Conservation (phyloP, 75 land plant genomes). For the Gnetum montanum region DNA sequence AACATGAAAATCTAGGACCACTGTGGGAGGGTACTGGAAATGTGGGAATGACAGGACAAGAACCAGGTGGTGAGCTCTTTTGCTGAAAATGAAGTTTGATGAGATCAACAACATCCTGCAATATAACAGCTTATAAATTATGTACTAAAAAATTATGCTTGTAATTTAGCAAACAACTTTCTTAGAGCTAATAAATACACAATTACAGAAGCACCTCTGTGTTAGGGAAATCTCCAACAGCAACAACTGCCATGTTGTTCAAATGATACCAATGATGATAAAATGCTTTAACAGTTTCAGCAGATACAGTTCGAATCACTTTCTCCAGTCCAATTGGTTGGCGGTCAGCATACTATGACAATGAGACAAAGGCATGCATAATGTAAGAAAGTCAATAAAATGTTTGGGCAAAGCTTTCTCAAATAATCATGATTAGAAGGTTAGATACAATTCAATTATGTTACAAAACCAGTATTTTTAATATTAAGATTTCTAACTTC, state of each 20-base stretch:
- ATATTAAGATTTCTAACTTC: no score
- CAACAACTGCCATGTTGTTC: slow-evolving; percentile 88
- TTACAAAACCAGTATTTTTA: no score
- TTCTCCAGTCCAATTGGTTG: slow-evolving; percentile 94
- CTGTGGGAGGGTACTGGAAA: slow-evolving; percentile 73
- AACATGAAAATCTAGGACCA: slow-evolving; percentile 89
- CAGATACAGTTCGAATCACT: slow-evolving; percentile 67
- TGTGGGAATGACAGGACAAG: slow-evolving; percentile 45
- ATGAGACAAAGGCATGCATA: neutral
- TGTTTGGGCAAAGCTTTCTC: no score
- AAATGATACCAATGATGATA: slow-evolving; percentile 86
- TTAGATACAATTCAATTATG: no score
- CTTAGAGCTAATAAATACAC: neutral
- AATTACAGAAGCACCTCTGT: no score
- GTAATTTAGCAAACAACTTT: neutral
- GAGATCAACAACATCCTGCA: slow-evolving; percentile 82
- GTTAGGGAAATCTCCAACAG: slow-evolving; percentile 91
- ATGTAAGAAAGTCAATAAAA: no score
- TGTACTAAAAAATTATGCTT: neutral
- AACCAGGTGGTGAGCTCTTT: slow-evolving; percentile 21
- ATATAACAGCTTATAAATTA: slow-evolving; percentile 7
- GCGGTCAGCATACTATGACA: slow-evolving; percentile 86
- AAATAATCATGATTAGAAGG: no score
- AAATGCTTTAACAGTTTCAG: slow-evolving; percentile 61
- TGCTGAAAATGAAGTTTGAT: slow-evolving; percentile 72